phyloP scores from a whole-genome alignment of 495 filamentous ascomycete genomes.

The Poronia punctata region DNA sequence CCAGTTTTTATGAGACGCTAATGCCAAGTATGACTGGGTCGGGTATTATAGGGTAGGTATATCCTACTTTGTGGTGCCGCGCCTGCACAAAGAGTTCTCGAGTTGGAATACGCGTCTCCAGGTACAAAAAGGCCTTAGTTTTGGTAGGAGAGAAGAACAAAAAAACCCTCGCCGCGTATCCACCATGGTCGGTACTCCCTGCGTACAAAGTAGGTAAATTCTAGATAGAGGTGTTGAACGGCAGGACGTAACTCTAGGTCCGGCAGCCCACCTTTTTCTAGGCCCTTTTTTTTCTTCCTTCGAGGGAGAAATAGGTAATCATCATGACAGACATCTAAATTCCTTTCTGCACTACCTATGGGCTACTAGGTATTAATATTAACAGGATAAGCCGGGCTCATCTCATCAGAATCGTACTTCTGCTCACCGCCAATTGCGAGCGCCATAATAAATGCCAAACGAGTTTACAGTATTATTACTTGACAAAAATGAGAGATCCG shows the following conservation, averaged over 20 bases:
- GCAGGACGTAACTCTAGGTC: background rate
- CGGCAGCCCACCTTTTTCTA: background rate
- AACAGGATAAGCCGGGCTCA: background rate
- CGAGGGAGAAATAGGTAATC: background rate
- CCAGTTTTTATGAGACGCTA: constrained; percentile 1
- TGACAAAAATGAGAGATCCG: background rate
- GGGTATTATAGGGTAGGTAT: too few relatives aligned
- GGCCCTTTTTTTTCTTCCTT: too few relatives aligned
- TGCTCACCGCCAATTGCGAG: constrained; percentile 6
- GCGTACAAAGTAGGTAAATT: background rate
- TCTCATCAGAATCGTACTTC: background rate
- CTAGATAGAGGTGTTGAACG: background rate
- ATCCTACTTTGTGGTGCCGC: background rate
- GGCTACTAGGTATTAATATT: background rate
- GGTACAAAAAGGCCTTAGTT: too few relatives aligned
- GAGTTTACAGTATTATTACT: too few relatives aligned
- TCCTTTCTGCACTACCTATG: background rate
- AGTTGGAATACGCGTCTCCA: constrained; percentile 1
- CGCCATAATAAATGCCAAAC: background rate
- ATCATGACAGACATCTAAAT: background rate
- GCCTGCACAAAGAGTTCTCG: background rate
- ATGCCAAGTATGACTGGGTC: background rate
- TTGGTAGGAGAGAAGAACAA: too few relatives aligned
- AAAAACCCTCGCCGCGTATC: too few relatives aligned
- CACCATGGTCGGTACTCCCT: too few relatives aligned